A percentile compares a stretch with the other conserved stretches of the same genome.
phyloP scores from a whole-genome alignment of 208 protist species.

The Wallacemonas rigidus region DNA sequence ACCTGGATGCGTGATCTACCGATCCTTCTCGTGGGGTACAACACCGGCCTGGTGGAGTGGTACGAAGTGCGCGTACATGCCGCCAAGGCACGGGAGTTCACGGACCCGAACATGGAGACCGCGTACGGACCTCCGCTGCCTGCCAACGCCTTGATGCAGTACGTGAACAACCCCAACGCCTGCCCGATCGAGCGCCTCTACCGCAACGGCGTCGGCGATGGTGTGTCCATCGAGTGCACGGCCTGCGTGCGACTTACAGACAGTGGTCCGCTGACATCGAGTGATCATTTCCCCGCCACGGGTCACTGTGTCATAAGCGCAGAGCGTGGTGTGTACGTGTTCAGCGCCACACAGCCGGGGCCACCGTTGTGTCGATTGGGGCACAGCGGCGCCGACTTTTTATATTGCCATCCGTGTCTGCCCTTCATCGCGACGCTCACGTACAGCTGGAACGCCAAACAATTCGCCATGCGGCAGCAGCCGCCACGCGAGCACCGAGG shows the following conservation, averaged over 20 bases:
- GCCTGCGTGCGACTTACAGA: conserved; percentile 34
- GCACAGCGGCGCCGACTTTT: conserved; percentile 31
- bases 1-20: conserved; percentile 85
- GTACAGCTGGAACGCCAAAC: conserved; percentile 29
- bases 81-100: conserved; percentile 29
- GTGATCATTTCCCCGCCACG: conserved; percentile 71
- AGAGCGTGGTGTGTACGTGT: conserved; percentile 54
- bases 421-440: conserved; percentile 65
- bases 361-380: conserved; percentile 35
- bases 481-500: neutral
- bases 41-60: conserved; percentile 70
- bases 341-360: conserved; percentile 50
- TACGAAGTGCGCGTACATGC: conserved; percentile 59
- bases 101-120: conserved; percentile 25
- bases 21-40: conserved; percentile 81
- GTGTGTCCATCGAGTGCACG: conserved; percentile 37
- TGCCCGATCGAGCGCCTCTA: conserved; percentile 11
- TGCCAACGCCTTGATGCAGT: conserved; percentile 26
- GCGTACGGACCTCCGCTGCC: conserved; percentile 23
- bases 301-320: conserved; percentile 60
- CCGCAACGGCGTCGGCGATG: conserved; percentile 36
- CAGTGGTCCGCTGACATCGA: conserved; percentile 58
- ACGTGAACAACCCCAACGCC: conserved; percentile 27
- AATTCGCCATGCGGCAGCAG: neutral
- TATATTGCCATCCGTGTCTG: conserved; percentile 83